Percentiles rank a stretch among this genome's conserved stretches.
Conservation (phyloP, 2,329 filamentous ascomycete species). For the Stagonosporopsis vannaccii region DNA sequence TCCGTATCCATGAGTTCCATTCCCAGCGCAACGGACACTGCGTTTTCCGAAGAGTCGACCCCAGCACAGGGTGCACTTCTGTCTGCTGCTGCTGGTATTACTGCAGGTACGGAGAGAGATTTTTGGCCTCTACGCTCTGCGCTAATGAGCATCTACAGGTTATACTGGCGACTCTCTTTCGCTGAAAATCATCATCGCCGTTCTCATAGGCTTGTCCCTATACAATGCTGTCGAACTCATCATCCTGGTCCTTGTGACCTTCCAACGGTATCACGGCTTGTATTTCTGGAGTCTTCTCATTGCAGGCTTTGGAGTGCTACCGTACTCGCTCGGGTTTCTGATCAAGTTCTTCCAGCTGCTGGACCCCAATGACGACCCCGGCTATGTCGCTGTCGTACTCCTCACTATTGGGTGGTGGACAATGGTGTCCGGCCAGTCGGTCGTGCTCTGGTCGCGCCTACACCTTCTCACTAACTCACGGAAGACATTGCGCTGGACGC, state of each 20-base stretch:
- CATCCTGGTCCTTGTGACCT: slow-evolving; percentile 56
- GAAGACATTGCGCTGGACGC: slow-evolving; percentile 57
- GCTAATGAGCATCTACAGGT: slow-evolving; percentile 22
- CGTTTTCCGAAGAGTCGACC: slow-evolving; percentile 23
- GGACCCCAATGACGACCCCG: slow-evolving; percentile 30
- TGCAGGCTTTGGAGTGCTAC: slow-evolving; percentile 54
- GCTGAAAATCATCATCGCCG: slow-evolving; percentile 47
- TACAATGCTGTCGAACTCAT: slow-evolving; percentile 57
- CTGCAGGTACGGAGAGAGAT: slow-evolving; percentile 33
- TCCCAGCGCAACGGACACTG: slow-evolving; percentile 21
- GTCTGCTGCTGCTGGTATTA: slow-evolving; percentile 43
- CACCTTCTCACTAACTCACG: slow-evolving; percentile 65
- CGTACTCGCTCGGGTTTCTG: slow-evolving; percentile 58
- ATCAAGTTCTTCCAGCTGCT: slow-evolving; percentile 52
- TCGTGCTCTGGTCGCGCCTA: slow-evolving; percentile 69
- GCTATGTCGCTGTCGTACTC: slow-evolving; percentile 53
- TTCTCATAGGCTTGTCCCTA: slow-evolving; percentile 43
- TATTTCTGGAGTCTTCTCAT: slow-evolving; percentile 60
- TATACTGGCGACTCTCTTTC: slow-evolving; percentile 43
- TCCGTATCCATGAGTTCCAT: slow-evolving; percentile 20
- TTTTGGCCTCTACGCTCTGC: background rate
- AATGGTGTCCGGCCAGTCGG: slow-evolving; percentile 67
- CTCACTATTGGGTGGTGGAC: slow-evolving; percentile 63
- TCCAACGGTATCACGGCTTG: slow-evolving; percentile 56
- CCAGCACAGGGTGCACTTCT: slow-evolving; percentile 37